Base-by-base conservation (phyloP, 371 early-diverging fungal genomes). In the Mortierella sp. region DNA sequence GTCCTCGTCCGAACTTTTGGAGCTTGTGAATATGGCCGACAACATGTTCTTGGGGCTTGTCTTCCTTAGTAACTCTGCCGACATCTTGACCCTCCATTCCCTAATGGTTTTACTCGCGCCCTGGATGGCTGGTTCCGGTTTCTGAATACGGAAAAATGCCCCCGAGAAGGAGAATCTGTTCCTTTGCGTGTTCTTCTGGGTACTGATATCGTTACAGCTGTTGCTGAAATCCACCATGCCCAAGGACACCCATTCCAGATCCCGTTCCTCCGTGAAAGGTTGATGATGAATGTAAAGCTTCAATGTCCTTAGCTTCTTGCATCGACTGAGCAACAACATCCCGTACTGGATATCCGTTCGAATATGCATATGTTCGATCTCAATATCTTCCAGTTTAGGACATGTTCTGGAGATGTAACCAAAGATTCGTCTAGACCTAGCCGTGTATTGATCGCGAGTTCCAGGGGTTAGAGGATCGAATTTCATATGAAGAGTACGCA, bases 361-460 rank as follows among this genome's bases (percentile, higher is more conserved):
- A 2, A 56, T 19, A 31, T 41, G 21, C 28, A 21, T 31, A n/a
- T 46, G n/a, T 19, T 56, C 46, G 34, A 56, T 8, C 3, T 29
- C 57, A 6, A 56, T n/a, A 29, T 56, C 57, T 22, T 56, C 57
- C 3, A 56, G 31, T 27, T 40, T 31, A 12, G 57, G 57, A 31
- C 57, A 56, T 2, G 46, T 31, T 1, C 57, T 28, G n/a, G 57
- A 56, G 16, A 56, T 44, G 34, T 56, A 56, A 17, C 57, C 57
- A 29, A 31, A 56, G 3, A 56, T 21, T 14, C 19, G 44, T 14
- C 57, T 17, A 3, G 34, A 29, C 13, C n/a, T 31, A 5, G 29
- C 21, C 8, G 13, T 46, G 12, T 19, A n/a, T 8, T 46, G 21
- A 2, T 1, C 6, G 2, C 13, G 3, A n/a, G 21, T 9, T 27